These are phyloP conservation scores for Silene vulgaris DNA, from an alignment of 179 eudicot genomes.

Conservation along the genomic window DNA sequence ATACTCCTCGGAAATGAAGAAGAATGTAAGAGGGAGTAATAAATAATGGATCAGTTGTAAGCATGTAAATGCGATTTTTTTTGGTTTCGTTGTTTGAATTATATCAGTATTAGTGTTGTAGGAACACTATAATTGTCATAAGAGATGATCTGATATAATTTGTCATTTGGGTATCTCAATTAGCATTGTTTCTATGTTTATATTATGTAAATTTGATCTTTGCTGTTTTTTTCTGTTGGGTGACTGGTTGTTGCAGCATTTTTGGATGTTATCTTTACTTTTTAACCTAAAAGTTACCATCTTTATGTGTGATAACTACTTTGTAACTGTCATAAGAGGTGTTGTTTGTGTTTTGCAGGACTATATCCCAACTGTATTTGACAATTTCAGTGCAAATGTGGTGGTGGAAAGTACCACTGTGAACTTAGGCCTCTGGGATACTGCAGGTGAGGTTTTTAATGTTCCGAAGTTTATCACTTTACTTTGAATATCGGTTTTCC, in stretches of 20 bases:
- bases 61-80: no score
- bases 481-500: neutral
- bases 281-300: slow-evolving; percentile 29
- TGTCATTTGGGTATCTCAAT: slow-evolving; percentile 20
- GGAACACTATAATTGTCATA: no score
- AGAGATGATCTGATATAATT: no score
- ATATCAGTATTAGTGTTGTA: no score
- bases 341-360: slow-evolving; percentile 41
- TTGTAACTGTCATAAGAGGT: slow-evolving; percentile 9
- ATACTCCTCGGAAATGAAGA: no score
- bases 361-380: slow-evolving; percentile 91
- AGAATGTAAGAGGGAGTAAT: no score
- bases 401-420: slow-evolving; percentile 88
- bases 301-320: slow-evolving; percentile 13
- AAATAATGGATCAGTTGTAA: no score
- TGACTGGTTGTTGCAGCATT: slow-evolving; percentile 42
- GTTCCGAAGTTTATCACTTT: neutral
- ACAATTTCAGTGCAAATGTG: slow-evolving; percentile 98
- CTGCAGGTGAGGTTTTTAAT: slow-evolving; percentile 59
- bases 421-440: slow-evolving; percentile 95
- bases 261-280: slow-evolving; percentile 18
- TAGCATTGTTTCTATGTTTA: neutral
- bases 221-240: neutral
- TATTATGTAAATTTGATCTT: neutral
- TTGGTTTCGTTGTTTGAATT: no score